These are phyloP conservation scores for Mimosa pudica DNA, from an alignment of 306 rosid species.

Conservation along the genomic window DNA sequence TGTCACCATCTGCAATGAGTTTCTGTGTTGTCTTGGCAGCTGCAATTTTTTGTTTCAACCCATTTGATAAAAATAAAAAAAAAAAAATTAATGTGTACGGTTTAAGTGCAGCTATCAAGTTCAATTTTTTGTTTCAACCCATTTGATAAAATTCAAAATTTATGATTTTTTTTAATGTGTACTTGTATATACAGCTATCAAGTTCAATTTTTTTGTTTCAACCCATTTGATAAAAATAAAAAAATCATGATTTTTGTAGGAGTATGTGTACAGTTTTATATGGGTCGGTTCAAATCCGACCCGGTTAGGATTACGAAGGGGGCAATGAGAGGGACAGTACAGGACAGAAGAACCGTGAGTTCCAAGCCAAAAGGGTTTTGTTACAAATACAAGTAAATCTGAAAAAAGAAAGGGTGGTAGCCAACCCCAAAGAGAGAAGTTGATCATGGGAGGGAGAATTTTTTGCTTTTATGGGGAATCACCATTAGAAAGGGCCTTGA, in stretches of 20 bases:
- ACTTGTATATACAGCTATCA: constrained; percentile 14
- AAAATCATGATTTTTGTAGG: background rate
- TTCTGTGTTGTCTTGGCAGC: constrained; percentile 53
- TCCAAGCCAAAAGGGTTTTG: constrained; percentile 41
- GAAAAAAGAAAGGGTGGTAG: background rate
- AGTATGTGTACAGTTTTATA: background rate
- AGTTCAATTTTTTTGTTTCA: background rate
- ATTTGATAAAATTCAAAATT: too few species aligned
- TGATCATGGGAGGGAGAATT: constrained; percentile 39
- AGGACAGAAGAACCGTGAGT: constrained; percentile 43
- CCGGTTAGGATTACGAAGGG: constrained; percentile 37
- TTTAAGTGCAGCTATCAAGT: too few species aligned
- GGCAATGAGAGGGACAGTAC: constrained; percentile 47
- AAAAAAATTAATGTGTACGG: too few species aligned
- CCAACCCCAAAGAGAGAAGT: constrained; percentile 40
- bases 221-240: background rate
- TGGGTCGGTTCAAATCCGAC: background rate
- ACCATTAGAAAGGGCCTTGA: constrained; percentile 18
- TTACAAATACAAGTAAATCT: constrained; percentile 19
- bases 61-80: background rate
- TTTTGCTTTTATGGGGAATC: constrained; percentile 38
- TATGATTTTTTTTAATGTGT: too few species aligned
- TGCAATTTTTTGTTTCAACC: background rate
- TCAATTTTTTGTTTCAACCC: too few species aligned
- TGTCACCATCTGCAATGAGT: constrained; percentile 46